Percentiles rank a stretch among this genome's conserved stretches.
phyloP scores from a whole-genome alignment of 345 rosid species.

The Cardamine chenopodiifolia region DNA sequence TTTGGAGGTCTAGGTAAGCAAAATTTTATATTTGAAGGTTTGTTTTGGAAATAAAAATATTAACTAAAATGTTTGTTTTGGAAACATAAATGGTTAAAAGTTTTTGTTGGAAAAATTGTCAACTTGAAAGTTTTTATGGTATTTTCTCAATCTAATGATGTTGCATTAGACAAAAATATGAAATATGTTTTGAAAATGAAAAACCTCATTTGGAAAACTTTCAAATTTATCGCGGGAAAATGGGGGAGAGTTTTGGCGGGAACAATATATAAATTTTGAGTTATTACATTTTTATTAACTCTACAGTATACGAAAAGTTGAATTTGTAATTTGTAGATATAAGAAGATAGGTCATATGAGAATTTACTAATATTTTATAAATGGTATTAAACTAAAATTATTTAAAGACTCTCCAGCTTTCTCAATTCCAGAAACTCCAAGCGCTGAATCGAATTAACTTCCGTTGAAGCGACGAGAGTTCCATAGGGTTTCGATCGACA shows the following conservation, averaged over 20 bases:
- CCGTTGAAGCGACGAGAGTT: conserved; percentile 27
- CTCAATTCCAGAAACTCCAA: neutral
- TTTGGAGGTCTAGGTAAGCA: too few relatives aligned
- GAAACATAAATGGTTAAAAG: too few relatives aligned
- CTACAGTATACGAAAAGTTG: neutral
- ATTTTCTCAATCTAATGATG: too few relatives aligned
- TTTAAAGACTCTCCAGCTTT: neutral
- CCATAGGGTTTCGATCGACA: conserved; percentile 31
- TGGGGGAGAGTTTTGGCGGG: conserved; percentile 18
- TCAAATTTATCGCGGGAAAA: conserved; percentile 23
- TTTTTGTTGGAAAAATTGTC: too few relatives aligned
- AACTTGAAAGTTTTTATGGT: too few relatives aligned
- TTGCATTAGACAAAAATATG: neutral
- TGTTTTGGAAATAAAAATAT: too few relatives aligned
- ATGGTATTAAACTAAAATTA: neutral
- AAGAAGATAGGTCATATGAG: neutral
- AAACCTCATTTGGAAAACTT: neutral
- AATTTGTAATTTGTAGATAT: neutral
- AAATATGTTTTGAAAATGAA: neutral
- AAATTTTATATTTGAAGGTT: too few relatives aligned
- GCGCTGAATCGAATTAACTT: neutral
- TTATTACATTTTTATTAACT: neutral
- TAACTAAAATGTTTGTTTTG: too few relatives aligned
- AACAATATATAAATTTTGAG: neutral
- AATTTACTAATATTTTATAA: neutral